Evolutionary conservation across 176 grass and related monocot species (phyloP), one percentile per base, ranked within the genome.

Genomic region (Stipa capillata): DNA sequence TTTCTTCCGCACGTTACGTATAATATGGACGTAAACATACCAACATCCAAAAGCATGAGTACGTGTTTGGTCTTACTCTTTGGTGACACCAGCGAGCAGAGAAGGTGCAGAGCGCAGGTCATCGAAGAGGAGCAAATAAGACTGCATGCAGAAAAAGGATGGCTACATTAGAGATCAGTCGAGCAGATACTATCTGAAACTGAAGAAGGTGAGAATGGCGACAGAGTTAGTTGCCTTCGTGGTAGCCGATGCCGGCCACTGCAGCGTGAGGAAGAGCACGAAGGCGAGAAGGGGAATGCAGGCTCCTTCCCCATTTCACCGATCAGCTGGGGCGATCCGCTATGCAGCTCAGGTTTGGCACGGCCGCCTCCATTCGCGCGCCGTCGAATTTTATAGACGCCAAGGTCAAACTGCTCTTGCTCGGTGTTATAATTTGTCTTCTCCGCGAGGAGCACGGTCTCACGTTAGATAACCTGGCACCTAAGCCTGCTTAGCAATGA

Each of bases 231-330:
- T n/a, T n/a, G 49, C 82, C 82, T 76, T 44, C 13, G 5, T 45
- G 18, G 1, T 49, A 13, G 81, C 81, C 13, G 48, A 76, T 16
- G 82, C 48, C 37, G 61, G 82, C 18, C 11, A 18, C 35, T 84
- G 82, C 82, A 84, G 37, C n/a, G 72, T 10, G 60, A 76, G 29
- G 60, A 57, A 4, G 13, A 83, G 25, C 36, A 18, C 36, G 44
- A 67, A 6, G 25, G 60, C 36, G 72, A 84, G 27, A 27, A 67
- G 48, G 50, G 57, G 45, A 40, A 76, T 60, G 36, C 47, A 60
- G 44, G 25, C 25, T 25, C 31, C 13, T 6, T 7, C 35, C 35
- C 28, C 72, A 76, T 76, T 6, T 24, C 4, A 55, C 1, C 14
- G 70, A 21, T 8, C 21, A n/a, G n/a, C n/a, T n/a, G n/a, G 1